Conservation (phyloP, 1,139 yeast species). For the Tardiomyces blankii region DNA sequence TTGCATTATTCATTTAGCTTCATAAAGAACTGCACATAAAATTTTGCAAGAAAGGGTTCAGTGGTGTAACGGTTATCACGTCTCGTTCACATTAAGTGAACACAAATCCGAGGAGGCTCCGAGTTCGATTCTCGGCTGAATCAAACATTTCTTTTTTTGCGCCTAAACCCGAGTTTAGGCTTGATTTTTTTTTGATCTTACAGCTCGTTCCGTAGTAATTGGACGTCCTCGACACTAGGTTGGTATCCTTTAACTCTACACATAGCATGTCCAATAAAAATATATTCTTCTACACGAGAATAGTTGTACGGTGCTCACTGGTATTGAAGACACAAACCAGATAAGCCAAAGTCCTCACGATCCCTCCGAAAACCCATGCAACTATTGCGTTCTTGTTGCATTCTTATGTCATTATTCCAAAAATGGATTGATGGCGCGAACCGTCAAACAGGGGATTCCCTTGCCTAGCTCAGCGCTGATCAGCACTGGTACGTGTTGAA, state of each 20-base stretch:
- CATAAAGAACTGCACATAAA: neutral
- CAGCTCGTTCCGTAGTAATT: no score
- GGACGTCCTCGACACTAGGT: no score
- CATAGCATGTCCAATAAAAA: no score
- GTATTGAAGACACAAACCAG: no score
- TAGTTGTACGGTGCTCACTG: neutral
- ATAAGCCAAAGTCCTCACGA: no score
- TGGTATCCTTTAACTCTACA: no score
- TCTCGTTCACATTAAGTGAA: slow-evolving; percentile 9
- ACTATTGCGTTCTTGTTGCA: no score
- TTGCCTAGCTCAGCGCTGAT: slow-evolving; percentile 88
- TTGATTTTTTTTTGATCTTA: no score
- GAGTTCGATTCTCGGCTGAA: slow-evolving; percentile 15
- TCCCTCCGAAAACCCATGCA: no score
- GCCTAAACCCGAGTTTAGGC: no score
- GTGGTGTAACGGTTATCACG: slow-evolving; percentile 15
- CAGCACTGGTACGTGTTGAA: slow-evolving; percentile 71
- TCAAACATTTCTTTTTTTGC: slow-evolving; percentile 9
- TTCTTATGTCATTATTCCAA: slow-evolving; percentile 12
- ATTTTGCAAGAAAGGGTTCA: slow-evolving; percentile 4
- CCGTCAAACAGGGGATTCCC: slow-evolving; percentile 84
- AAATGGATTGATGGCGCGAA: slow-evolving; percentile 88
- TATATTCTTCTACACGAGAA: neutral
- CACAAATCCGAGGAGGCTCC: slow-evolving; percentile 16
- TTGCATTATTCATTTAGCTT: neutral